Conservation (phyloP, 306 rosid genomes). For the Inga laurina region DNA sequence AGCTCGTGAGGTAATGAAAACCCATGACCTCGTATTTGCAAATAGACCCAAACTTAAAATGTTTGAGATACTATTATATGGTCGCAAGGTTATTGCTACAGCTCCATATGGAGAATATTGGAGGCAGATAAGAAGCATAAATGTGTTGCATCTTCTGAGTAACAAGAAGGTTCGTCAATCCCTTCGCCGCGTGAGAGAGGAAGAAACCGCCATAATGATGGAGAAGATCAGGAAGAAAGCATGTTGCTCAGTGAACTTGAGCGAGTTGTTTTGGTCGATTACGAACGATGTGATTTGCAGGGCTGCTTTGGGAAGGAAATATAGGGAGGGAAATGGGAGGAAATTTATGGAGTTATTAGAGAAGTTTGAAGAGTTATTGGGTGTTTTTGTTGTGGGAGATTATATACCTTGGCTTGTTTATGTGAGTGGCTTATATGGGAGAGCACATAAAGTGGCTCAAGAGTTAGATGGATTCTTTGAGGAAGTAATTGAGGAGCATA, state of each 20-base stretch:
- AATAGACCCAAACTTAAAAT: conserved; percentile 15
- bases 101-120: conserved; percentile 44
- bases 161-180: conserved; percentile 36
- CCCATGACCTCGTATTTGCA: conserved; percentile 42
- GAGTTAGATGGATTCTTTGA: conserved; percentile 50
- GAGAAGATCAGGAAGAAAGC: conserved; percentile 26
- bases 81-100: conserved; percentile 34
- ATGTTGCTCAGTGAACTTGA: conserved; percentile 38
- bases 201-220: conserved; percentile 28
- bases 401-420: conserved; percentile 51
- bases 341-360: conserved; percentile 34
- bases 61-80: conserved; percentile 39
- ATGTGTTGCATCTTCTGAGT: conserved; percentile 38
- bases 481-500: conserved; percentile 51
- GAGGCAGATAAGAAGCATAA: conserved; percentile 48
- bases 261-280: conserved; percentile 29
- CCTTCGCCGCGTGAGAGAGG: conserved; percentile 23
- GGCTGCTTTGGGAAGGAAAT: conserved; percentile 59
- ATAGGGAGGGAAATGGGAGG: conserved; percentile 28
- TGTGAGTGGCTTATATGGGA: conserved; percentile 41
- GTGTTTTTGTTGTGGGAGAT: conserved; percentile 44
- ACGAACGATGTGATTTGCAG: conserved; percentile 50
- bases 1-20: conserved; percentile 49
- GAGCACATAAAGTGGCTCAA: conserved; percentile 41
- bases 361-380: conserved; percentile 39